A percentile compares a stretch with the other conserved stretches of the same genome.
phyloP scores from a whole-genome alignment of 176 grass and related monocot species.

The Oryza longistaminata region DNA sequence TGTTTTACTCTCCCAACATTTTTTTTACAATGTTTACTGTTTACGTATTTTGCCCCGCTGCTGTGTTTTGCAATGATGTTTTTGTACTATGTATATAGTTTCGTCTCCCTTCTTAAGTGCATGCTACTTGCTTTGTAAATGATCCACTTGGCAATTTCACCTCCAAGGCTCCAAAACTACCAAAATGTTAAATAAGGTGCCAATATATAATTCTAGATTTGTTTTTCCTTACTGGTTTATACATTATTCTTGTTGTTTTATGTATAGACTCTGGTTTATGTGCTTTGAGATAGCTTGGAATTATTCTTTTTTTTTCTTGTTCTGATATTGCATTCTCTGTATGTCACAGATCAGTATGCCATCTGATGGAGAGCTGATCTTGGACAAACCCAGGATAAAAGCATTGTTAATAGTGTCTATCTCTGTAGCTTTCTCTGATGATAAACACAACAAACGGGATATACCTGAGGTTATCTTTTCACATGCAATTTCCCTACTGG shows the following conservation, averaged over 20 bases:
- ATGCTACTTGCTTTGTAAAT: neutral
- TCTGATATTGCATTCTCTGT: constrained; percentile 35
- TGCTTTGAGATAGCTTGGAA: neutral
- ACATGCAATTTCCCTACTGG: constrained; percentile 67
- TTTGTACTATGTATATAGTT: neutral
- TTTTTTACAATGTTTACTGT: neutral
- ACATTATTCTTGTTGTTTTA: constrained; percentile 8
- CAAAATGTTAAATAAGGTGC: neutral
- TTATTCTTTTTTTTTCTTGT: neutral
- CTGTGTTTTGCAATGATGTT: neutral
- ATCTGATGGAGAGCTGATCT: constrained; percentile 61
- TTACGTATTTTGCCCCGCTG: neutral
- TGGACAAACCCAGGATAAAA: constrained; percentile 68
- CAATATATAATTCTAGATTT: neutral
- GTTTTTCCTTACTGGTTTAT: constrained; percentile 7
- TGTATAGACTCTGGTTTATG: neutral
- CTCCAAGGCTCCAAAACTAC: constrained; percentile 10
- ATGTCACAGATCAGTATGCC: constrained; percentile 56
- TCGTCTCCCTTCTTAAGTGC: neutral
- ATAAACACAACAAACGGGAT: constrained; percentile 48
- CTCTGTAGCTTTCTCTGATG: constrained; percentile 54
- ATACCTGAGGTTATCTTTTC: constrained; percentile 68
- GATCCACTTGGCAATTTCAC: neutral
- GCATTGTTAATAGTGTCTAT: constrained; percentile 73
- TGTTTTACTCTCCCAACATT: neutral